Percentiles rank a stretch among this genome's conserved stretches.
Evolutionary conservation across 495 filamentous ascomycete genomes (phyloP).

Genomic region (Neurospora pannonica): DNA sequence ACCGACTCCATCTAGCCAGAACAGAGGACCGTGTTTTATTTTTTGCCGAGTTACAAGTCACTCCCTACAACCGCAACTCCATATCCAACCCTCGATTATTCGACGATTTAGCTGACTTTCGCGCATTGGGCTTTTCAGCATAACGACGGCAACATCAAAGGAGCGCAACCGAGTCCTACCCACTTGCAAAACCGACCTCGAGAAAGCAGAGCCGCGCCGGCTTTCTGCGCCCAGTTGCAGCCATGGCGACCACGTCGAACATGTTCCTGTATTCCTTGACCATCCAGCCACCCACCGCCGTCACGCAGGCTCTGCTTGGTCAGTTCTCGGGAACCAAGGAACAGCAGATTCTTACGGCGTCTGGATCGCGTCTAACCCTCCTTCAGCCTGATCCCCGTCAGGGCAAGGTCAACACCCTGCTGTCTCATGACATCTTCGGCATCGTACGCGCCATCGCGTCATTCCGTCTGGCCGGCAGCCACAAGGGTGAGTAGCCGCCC

Average conservation of each 20-base stretch:
- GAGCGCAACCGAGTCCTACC: neutral
- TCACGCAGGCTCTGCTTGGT: conserved; percentile 83
- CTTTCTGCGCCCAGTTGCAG: conserved; percentile 40
- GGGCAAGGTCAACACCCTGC: conserved; percentile 73
- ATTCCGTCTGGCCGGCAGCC: conserved; percentile 85
- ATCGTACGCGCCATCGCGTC: conserved; percentile 82
- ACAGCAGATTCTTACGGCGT: conserved; percentile 92
- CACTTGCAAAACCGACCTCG: neutral
- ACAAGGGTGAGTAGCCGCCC: conserved; percentile 72
- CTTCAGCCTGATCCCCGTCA: conserved; percentile 76
- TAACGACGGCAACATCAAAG: neutral
- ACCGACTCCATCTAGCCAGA: neutral
- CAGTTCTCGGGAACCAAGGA: conserved; percentile 92
- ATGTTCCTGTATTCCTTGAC: conserved; percentile 98
- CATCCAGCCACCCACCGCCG: conserved; percentile 78
- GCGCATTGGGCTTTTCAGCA: neutral
- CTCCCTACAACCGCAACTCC: neutral
- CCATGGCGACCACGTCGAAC: conserved; percentile 92
- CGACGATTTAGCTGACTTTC: neutral
- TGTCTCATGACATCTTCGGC: conserved; percentile 90
- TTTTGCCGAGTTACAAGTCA: conserved; percentile 4
- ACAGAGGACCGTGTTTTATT: neutral
- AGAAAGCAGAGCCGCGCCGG: conserved; percentile 37
- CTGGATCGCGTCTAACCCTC: conserved; percentile 80
- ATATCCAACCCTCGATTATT: neutral